Percentiles rank a stretch among this genome's conserved stretches.
Evolutionary conservation across 2,329 filamentous ascomycete genomes (phyloP).

Genomic region (Penicillium sp.): DNA sequence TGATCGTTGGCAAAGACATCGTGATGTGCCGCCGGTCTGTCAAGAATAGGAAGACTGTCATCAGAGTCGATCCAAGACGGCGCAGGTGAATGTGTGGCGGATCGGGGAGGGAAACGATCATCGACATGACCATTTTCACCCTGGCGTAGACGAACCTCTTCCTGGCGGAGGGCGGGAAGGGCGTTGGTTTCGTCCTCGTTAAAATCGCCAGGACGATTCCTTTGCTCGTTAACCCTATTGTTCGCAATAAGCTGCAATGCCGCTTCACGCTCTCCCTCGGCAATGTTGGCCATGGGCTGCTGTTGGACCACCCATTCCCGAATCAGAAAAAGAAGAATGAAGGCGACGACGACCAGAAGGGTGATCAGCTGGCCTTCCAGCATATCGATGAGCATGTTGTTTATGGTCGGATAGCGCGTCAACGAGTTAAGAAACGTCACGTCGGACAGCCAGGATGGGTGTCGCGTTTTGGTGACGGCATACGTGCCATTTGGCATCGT

Average conservation of each 20-base stretch:
- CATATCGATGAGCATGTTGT: slow-evolving; percentile 73
- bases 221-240: slow-evolving; percentile 24
- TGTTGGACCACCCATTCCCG: slow-evolving; percentile 98
- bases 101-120: slow-evolving; percentile 2
- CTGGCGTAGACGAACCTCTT: background rate
- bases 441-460: slow-evolving; percentile 55
- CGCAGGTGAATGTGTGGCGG: slow-evolving; percentile 14
- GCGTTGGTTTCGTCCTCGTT: background rate
- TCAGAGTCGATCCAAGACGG: slow-evolving; percentile 18
- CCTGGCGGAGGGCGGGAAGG: background rate
- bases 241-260: slow-evolving; percentile 45
- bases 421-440: slow-evolving; percentile 51
- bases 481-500: slow-evolving; percentile 26
- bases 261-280: slow-evolving; percentile 51
- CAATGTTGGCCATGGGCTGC: slow-evolving; percentile 85
- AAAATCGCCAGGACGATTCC: background rate
- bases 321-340: slow-evolving; percentile 95
- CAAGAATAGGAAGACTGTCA: slow-evolving; percentile 11
- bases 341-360: slow-evolving; percentile 81
- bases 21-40: background rate
- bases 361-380: slow-evolving; percentile 94
- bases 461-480: slow-evolving; percentile 31
- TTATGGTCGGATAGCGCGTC: slow-evolving; percentile 67
- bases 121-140: slow-evolving; percentile 11
- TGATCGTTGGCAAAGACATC: background rate